Base-by-base conservation (phyloP, 345 rosid species). In the Mangifera indica region DNA sequence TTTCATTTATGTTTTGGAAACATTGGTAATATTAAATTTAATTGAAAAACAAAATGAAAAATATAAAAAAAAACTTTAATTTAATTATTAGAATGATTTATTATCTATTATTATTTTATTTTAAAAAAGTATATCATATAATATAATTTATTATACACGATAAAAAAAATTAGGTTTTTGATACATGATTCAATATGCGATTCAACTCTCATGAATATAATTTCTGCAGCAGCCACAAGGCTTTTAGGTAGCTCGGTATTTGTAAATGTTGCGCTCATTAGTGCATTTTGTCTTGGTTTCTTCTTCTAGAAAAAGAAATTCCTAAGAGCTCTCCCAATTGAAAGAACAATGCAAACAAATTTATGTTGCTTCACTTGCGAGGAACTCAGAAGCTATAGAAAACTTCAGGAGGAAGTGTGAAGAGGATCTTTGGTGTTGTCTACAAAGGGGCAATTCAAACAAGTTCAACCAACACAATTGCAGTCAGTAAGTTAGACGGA, bases 401-500 rank as follows among this genome's bases (percentile, higher is more conserved):
- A 20, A 62, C 80, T 80, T 53, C 57, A 73, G 54, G 79, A 80
- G 62, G 78, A 78, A 14, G 15, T 78, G 2, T 84, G 84, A 5
- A 80, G 77, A 13, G 82, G 82, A 6, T 37, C 77, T 24, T 73
- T 21, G 84, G 86, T 0, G 17, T 65, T 2, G 82, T 80, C 14
- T 81, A 78, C 67, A 77, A 72, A 72, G 79, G 82, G 29, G 63
- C 6, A 22, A 40, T 79, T 32, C 34, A 40, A 51, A 51, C 12
- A 18, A n/a, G 46, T 10, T 63, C 37, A 12, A 22, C n/a, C 10
- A 48, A 63, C 9, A 10, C 60, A 60, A 78, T 82, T 29, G 81
- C 79, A 5, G 81, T 80, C 26, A 86, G 83, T 78, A 78, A 72
- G 60, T 29, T 86, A 59, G n/a, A n/a, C n/a, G n/a, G n/a, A n/a